Conservation (phyloP, 2,329 filamentous ascomycete genomes). For the Curvularia eragrostidis region DNA sequence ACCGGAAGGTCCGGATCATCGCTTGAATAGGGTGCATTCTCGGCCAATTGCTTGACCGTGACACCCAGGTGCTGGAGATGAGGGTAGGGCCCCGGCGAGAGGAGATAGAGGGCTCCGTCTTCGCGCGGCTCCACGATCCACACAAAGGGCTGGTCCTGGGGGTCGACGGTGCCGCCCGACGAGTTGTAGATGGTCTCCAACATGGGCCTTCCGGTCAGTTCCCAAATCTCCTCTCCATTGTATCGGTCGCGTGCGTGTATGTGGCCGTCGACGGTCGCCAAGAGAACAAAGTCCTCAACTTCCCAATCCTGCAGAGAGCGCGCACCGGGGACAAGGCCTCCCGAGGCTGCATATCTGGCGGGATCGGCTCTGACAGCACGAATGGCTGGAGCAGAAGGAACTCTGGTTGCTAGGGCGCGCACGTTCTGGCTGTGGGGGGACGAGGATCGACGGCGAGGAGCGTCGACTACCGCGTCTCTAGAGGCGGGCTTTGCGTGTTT, state of each 20-base stretch:
- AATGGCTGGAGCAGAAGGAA: constrained; percentile 77
- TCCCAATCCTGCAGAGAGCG: constrained; percentile 99
- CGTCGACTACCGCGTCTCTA: constrained; percentile 26
- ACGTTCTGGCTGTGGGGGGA: constrained; percentile 63
- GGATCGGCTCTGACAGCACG: constrained; percentile 93
- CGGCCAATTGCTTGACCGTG: constrained; percentile 87
- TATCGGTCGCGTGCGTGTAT: constrained; percentile 89
- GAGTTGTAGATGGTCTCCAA: constrained; percentile 84
- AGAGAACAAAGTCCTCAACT: constrained; percentile 99
- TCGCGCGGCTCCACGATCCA: constrained; percentile 95
- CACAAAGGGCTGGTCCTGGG: constrained; percentile 79
- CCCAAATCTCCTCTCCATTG: constrained; percentile 85
- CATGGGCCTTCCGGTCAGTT: constrained; percentile 84
- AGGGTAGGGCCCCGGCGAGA: constrained; percentile 69
- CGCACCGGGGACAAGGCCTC: constrained; percentile 71
- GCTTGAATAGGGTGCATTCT: constrained; percentile 77
- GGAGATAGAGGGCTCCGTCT: constrained; percentile 86
- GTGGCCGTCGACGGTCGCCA: constrained; percentile 99
- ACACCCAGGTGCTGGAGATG: constrained; percentile 71
- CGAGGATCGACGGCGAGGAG: constrained; percentile 31
- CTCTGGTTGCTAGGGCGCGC: constrained; percentile 94
- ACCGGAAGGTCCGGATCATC: constrained; percentile 71
- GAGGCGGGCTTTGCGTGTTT: constrained; percentile 15
- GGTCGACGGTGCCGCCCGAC: constrained; percentile 44
- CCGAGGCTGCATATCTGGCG: constrained; percentile 61